Evolutionary conservation across 2,329 filamentous ascomycete genomes (phyloP), one percentile per base, ranked within the genome.

Genomic region (Trichoderma gracile): DNA sequence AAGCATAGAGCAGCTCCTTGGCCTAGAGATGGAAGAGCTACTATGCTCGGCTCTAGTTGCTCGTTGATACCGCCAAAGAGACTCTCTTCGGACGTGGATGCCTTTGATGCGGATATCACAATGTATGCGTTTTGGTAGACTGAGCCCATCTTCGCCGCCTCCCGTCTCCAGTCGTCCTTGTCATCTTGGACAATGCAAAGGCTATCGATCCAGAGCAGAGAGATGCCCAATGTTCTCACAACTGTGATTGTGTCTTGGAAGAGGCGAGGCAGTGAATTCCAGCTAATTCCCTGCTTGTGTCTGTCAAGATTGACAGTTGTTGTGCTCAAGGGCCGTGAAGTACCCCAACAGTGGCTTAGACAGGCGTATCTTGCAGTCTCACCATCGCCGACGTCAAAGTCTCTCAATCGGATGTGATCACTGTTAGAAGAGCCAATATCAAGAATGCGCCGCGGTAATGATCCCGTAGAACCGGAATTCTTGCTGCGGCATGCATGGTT

Each of bases 271-370:
- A 68, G 19, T 1, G 19, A 19, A 23, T 43, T 42, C 27, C 67
- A 61, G 1, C 10, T 38, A 2, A 65, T 56, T 3, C 40, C 65
- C 0, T 25, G 5, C 19, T 49, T 21, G 6, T 66, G 67, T 1
- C 17, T 23, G 0, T 42, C n/a, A 0, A 62, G 8, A 14, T 63
- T 68, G 21, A 60, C 61, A 0, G 42, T n/a, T 4, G 38, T 43
- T 30, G 66, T 66, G n/a, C 47, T 23, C 23, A 60, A 15, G 15
- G 30, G 62, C 1, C 19, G 42, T 12, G 52, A 40, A 0, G 54
- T 19, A 7, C 68, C 66, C 67, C 69, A 71, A 5, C 67, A 66
- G 25, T 71, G 65, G 27, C 68, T 70, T 7, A 68, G 42, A 38
- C 67, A 67, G 15, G 45, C 55, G 52, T 66, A 66, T 14, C 45